A percentile compares a stretch with the other conserved stretches of the same genome.
Evolutionary conservation across 2,329 filamentous ascomycete genomes (phyloP).

Genomic region (Mollisiaceae sp.): DNA sequence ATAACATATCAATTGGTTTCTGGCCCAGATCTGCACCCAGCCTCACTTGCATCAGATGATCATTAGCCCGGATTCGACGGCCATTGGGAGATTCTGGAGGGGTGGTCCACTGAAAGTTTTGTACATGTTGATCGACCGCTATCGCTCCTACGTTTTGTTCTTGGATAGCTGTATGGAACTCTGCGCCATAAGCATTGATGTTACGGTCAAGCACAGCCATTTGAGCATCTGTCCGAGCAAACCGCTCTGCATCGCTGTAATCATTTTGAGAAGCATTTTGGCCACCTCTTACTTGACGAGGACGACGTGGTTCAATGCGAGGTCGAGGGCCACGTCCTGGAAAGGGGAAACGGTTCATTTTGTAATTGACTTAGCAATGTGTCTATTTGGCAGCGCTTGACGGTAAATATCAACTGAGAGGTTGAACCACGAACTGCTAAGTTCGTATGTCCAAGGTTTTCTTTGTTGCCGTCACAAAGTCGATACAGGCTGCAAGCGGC

Average conservation of each 20-base stretch:
- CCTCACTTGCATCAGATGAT: not conserved
- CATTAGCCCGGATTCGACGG: not conserved
- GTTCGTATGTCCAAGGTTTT: not conserved
- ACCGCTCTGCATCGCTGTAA: not conserved
- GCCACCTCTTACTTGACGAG: not conserved
- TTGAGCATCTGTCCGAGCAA: not conserved
- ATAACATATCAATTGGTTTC: not conserved
- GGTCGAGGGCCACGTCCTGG: too few relatives aligned
- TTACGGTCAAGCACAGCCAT: not conserved
- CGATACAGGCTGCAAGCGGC: not conserved
- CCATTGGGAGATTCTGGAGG: not conserved
- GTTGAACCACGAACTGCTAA: not conserved
- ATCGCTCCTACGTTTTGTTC: not conserved
- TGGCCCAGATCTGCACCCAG: not conserved
- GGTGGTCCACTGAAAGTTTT: not conserved
- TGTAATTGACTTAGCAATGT: not conserved
- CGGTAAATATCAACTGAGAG: not conserved
- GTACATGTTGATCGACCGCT: not conserved
- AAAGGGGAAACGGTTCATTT: not conserved
- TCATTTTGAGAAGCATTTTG: not conserved
- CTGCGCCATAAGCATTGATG: not conserved
- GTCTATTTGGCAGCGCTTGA: not conserved
- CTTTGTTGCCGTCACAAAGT: not conserved
- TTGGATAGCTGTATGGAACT: not conserved
- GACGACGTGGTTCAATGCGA: not conserved